Evolutionary conservation across 805 yeast genomes (phyloP).

Genomic region (Saccharomycopsis sp.): DNA sequence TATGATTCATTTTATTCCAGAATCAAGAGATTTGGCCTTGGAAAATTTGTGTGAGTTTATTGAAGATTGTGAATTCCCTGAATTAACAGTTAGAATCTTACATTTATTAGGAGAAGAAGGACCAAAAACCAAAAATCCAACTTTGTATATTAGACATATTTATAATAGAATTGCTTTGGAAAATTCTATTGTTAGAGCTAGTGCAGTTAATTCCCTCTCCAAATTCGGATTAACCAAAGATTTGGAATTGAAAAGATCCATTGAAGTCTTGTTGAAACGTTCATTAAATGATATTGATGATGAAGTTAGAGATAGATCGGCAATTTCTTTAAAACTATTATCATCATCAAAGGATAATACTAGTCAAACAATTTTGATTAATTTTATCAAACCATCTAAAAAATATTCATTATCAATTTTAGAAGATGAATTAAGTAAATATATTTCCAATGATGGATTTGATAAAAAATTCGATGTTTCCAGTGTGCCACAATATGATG

Average conservation of each 20-base stretch:
- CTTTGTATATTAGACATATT: constrained; percentile 87
- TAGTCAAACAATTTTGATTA: constrained; percentile 25
- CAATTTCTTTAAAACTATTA: constrained; percentile 66
- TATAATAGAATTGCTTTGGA: constrained; percentile 95
- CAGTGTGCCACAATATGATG: constrained; percentile 51
- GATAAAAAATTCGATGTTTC: constrained; percentile 58
- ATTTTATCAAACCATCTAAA: constrained; percentile 55
- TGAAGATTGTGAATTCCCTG: constrained; percentile 96
- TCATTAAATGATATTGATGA: constrained; percentile 86
- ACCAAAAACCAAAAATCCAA: constrained; percentile 76
- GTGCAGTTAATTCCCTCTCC: constrained; percentile 87
- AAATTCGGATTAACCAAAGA: constrained; percentile 81
- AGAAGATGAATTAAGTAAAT: constrained; percentile 66
- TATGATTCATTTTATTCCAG: constrained; percentile 77
- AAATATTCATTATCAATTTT: constrained; percentile 66
- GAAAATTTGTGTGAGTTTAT: constrained; percentile 91
- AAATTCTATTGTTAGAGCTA: constrained; percentile 89
- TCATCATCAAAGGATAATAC: constrained; percentile 28
- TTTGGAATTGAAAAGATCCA: constrained; percentile 52
- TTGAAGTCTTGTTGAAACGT: constrained; percentile 66
- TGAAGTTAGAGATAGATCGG: constrained; percentile 97
- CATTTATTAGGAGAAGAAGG: constrained; percentile 93
- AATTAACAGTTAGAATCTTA: constrained; percentile 83
- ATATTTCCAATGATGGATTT: constrained; percentile 45
- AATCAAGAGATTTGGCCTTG: constrained; percentile 70